Base-by-base conservation (phyloP, 2,329 filamentous ascomycete genomes). In the Phaeosphaeriaceae sp. region DNA sequence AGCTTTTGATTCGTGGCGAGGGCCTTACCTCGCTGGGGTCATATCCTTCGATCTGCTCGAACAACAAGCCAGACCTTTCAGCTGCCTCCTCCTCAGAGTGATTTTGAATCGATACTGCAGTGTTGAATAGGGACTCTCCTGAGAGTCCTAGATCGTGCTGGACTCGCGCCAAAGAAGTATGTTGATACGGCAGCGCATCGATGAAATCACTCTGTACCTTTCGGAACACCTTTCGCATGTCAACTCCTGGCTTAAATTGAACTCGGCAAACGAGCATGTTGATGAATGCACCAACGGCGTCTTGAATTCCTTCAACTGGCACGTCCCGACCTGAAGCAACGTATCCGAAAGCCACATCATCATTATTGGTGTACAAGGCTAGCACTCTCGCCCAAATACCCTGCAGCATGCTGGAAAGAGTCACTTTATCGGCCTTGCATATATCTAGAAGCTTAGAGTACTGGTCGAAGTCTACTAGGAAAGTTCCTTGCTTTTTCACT, bases 281-380 rank as follows among this genome's bases (percentile, higher is more conserved):
- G 48, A 78, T 74, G 47, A 76, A 75, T 3, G 76, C 67, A 1
- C 79, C 79, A 35, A 81, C 75, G 16, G 76, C 75, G 18, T 76
- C 71, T 37, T 79, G 70, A 9, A 81, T 76, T 1, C 72, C 73
- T 4, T 72, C 61, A 6, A 82, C 64, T 2, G 77, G 75, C 11
- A 76, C 68, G 56, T 82, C 78, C 8, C 71, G 67, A 6, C 70
- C 70, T 1, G 70, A 70, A 2, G 70, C 70, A 6, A 72, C 56
- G 39, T 74, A 74, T 4, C 70, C 70, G 32, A 71, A 74, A 47
- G 69, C 71, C 1, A 72, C 61, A 45, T 71, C 69, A 1, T 64
- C 57, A 0, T 63, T 61, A 2, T 53, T 51, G 12, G 67, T 69
- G 46, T 68, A 72, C 13, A 51, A 47, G n/a, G 64, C 63, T 16